Conservation (phyloP, 352 stramenopile species). For the Globisporangium emineosum region DNA sequence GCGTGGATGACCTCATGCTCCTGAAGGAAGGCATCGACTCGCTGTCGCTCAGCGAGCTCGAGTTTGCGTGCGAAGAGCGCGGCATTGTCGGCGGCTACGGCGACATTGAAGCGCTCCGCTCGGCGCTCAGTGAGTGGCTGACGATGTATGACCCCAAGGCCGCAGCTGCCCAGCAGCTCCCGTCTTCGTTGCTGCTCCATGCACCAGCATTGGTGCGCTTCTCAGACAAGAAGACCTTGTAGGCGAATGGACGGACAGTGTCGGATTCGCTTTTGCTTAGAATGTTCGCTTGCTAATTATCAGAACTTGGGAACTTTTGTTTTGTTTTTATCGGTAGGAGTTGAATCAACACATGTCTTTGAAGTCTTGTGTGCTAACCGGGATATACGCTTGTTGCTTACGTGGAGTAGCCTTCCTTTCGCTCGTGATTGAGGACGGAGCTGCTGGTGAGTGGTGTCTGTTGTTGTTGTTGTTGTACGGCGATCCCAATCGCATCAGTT, state of each 20-base stretch:
- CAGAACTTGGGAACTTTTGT: neutral
- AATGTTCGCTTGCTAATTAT: neutral
- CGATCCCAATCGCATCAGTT: neutral
- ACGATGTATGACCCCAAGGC: conserved; percentile 70
- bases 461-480: neutral
- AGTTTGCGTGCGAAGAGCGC: conserved; percentile 83
- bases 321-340: neutral
- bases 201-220: conserved; percentile 63
- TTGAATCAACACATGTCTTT: neutral
- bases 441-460: neutral
- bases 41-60: conserved; percentile 75
- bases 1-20: conserved; percentile 72
- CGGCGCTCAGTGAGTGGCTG: conserved; percentile 64
- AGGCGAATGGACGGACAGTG: neutral
- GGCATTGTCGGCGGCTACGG: conserved; percentile 71
- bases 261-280: neutral
- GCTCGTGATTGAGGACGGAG: neutral
- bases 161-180: conserved; percentile 26
- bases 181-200: conserved; percentile 68
- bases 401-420: neutral
- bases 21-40: conserved; percentile 62
- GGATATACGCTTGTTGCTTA: neutral
- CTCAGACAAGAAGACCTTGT: conserved; percentile 16
- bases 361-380: neutral
- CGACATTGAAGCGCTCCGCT: conserved; percentile 50